Conservation (phyloP, 176 grass and related monocot genomes). For the Oryza brachyantha region DNA sequence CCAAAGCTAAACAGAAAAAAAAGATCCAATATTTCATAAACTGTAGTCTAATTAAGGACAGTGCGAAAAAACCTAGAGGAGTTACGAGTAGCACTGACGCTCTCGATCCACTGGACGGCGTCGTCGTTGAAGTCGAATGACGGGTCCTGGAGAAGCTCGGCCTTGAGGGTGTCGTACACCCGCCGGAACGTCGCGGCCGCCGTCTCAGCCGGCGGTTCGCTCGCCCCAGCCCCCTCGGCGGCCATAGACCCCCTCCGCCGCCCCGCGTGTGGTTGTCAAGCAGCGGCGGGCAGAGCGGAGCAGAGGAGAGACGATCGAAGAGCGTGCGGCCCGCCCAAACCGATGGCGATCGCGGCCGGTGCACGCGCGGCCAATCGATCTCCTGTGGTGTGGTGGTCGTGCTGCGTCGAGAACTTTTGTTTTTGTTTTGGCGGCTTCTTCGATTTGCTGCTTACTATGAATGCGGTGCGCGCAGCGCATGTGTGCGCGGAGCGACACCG, state of each 20-base stretch:
- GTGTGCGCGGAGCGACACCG: background rate
- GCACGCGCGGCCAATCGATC: background rate
- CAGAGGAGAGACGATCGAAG: background rate
- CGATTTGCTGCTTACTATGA: background rate
- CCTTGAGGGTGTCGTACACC: slow-evolving; percentile 29
- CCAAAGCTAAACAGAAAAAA: background rate
- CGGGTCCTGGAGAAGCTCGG: slow-evolving; percentile 26
- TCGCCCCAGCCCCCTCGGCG: background rate
- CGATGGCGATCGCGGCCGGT: background rate
- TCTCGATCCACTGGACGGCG: slow-evolving; percentile 27
- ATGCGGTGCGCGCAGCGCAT: background rate
- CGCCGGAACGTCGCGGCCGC: slow-evolving; percentile 21
- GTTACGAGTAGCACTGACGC: background rate
- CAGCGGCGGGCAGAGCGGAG: background rate
- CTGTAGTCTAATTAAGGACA: background rate
- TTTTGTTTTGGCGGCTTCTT: background rate
- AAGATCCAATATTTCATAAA: background rate
- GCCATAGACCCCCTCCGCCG: slow-evolving; percentile 4
- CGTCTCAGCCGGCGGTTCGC: background rate
- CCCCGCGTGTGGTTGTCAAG: background rate
- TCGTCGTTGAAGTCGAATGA: slow-evolving; percentile 35
- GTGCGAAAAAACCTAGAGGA: background rate
- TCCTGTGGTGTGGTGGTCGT: background rate
- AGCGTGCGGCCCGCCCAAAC: background rate
- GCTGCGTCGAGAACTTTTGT: background rate